A percentile compares a stretch with the other conserved stretches of the same genome.
These are phyloP conservation scores for Magnolia kwangsiensis DNA, from an alignment of 164 flowering plant species.

Conservation along the genomic window DNA sequence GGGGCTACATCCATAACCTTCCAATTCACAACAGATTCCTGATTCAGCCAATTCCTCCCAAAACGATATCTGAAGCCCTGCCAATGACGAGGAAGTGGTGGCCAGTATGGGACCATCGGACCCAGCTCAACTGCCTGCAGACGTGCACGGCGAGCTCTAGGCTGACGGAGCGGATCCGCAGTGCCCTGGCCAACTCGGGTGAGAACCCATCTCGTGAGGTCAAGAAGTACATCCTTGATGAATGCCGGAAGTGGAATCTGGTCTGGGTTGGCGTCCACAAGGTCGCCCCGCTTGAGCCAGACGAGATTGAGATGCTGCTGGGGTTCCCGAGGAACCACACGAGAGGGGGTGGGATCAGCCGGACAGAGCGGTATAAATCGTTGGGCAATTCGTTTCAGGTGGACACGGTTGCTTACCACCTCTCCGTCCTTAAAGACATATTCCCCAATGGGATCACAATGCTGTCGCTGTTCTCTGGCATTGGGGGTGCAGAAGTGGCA, in stretches of 20 bases:
- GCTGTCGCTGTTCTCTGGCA: constrained; percentile 40
- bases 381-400: constrained; percentile 43
- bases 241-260: constrained; percentile 85
- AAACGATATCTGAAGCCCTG: constrained; percentile 68
- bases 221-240: constrained; percentile 56
- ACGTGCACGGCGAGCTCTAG: constrained; percentile 70
- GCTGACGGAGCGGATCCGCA: constrained; percentile 65
- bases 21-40: constrained; percentile 69
- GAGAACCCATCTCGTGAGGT: constrained; percentile 57
- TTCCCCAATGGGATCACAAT: constrained; percentile 33
- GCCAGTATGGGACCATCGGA: constrained; percentile 87
- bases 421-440: constrained; percentile 31
- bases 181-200: constrained; percentile 44
- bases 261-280: constrained; percentile 95
- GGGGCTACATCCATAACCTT: constrained; percentile 90
- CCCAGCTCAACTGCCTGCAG: constrained; percentile 74
- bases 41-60: constrained; percentile 62
- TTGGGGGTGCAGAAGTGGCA: constrained; percentile 54
- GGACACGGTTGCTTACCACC: constrained; percentile 40
- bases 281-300: constrained; percentile 70
- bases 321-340: constrained; percentile 39
- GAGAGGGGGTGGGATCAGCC: constrained; percentile 31
- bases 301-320: constrained; percentile 35
- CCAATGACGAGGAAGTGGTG: constrained; percentile 81
- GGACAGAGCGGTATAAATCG: constrained; percentile 28